Percentiles rank a stretch among this genome's conserved stretches.
Evolutionary conservation across 202 grass and related monocot genomes (phyloP).

Genomic region (Digitaria exilis): DNA sequence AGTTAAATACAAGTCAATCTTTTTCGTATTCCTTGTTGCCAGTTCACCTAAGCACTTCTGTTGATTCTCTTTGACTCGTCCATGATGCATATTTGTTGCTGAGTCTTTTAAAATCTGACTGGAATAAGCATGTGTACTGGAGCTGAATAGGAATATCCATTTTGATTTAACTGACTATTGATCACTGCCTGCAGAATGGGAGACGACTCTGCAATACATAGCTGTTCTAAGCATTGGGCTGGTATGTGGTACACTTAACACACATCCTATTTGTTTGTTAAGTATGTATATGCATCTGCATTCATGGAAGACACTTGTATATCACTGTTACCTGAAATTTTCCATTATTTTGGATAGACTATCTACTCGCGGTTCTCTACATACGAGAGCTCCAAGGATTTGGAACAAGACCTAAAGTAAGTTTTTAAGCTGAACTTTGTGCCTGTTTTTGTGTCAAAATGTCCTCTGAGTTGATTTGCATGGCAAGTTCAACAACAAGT

Average conservation of each 20-base stretch:
- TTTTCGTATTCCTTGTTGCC: background rate
- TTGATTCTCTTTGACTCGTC: background rate
- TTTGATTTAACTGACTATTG: conserved; percentile 8
- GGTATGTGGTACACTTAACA: conserved; percentile 48
- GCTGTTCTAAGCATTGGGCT: conserved; percentile 75
- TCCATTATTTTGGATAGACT: conserved; percentile 58
- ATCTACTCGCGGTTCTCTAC: conserved; percentile 72
- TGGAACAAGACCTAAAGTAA: conserved; percentile 87
- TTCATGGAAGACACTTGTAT: background rate
- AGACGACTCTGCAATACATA: conserved; percentile 81
- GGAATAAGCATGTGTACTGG: background rate
- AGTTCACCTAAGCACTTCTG: background rate
- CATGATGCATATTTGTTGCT: background rate
- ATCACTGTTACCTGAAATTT: conserved; percentile 27
- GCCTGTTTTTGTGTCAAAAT: background rate
- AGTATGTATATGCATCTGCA: background rate
- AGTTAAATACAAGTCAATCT: background rate
- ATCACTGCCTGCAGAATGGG: conserved; percentile 75
- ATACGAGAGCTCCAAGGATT: conserved; percentile 70
- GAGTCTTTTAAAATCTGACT: background rate
- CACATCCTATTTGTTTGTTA: background rate
- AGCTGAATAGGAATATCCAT: background rate
- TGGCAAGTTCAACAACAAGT: background rate
- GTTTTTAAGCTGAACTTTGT: conserved; percentile 1
- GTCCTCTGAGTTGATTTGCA: background rate